A percentile compares a stretch with the other conserved stretches of the same genome.
phyloP scores from a whole-genome alignment of 176 grass and related monocot genomes.

The Alloteropsis semialata region DNA sequence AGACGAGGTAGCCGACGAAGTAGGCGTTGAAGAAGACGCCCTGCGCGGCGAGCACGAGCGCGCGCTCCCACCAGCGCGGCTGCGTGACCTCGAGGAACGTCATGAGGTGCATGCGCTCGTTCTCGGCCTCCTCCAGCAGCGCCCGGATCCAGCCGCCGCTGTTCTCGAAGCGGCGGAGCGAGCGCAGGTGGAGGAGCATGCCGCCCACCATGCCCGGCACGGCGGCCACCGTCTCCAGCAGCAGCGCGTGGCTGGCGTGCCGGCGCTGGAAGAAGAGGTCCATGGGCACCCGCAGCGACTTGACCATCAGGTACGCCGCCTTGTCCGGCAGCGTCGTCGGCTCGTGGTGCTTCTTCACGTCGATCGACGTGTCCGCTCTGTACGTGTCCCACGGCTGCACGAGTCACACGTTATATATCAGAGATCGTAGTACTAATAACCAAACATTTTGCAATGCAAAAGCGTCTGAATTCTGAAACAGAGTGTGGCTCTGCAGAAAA shows the following conservation, averaged over 20 bases:
- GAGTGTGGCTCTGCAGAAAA: background rate
- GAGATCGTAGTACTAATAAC: background rate
- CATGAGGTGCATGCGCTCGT: slow-evolving; percentile 99
- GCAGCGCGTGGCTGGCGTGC: slow-evolving; percentile 70
- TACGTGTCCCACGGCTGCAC: slow-evolving; percentile 88
- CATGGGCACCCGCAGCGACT: slow-evolving; percentile 46
- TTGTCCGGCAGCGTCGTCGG: slow-evolving; percentile 61
- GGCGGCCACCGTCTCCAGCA: slow-evolving; percentile 88
- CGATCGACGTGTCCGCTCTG: slow-evolving; percentile 66
- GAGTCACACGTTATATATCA: background rate
- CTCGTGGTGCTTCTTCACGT: slow-evolving; percentile 85
- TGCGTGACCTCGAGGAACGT: slow-evolving; percentile 86
- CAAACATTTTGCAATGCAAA: background rate
- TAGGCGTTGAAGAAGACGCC: slow-evolving; percentile 97
- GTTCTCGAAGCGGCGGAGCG: slow-evolving; percentile 91
- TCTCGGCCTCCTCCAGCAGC: slow-evolving; percentile 94
- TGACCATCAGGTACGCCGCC: slow-evolving; percentile 72
- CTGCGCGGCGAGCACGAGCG: slow-evolving; percentile 73
- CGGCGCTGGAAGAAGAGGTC: slow-evolving; percentile 96
- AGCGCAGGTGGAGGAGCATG: slow-evolving; percentile 93
- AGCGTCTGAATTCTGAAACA: background rate
- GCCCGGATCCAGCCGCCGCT: slow-evolving; percentile 88
- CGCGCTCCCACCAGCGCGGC: slow-evolving; percentile 83
- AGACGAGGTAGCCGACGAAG: slow-evolving; percentile 80
- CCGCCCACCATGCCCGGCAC: slow-evolving; percentile 94